phyloP scores from a whole-genome alignment of 1,139 yeast species.

The Zygosaccharomyces pseudobailii region DNA sequence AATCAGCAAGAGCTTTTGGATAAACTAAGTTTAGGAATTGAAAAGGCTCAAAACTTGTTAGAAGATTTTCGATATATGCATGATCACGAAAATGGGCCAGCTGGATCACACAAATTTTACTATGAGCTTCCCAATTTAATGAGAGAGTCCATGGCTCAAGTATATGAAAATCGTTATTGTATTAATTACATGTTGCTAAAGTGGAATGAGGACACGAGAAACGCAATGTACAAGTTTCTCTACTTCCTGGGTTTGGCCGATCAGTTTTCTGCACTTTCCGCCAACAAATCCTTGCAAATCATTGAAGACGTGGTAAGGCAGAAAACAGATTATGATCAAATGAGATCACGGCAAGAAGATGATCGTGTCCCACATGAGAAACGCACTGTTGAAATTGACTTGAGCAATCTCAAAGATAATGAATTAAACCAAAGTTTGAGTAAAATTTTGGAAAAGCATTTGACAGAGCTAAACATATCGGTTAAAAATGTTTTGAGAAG shows the following conservation, averaged over 20 bases:
- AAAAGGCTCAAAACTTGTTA: conserved; percentile 38
- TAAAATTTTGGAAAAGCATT: conserved; percentile 48
- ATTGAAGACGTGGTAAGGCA: conserved; percentile 24
- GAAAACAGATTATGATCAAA: conserved; percentile 7
- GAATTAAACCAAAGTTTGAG: conserved; percentile 25
- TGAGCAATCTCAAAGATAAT: conserved; percentile 12
- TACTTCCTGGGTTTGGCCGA: conserved; percentile 55
- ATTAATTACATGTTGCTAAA: conserved; percentile 71
- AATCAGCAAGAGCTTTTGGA: conserved; percentile 16
- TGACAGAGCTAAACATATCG: conserved; percentile 39
- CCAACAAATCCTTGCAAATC: conserved; percentile 23
- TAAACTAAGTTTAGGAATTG: conserved; percentile 27
- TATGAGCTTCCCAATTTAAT: conserved; percentile 20
- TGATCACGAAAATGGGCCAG: conserved; percentile 1
- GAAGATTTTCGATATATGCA: conserved; percentile 29
- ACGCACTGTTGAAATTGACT: conserved; percentile 15
- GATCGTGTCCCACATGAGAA: conserved; percentile 5
- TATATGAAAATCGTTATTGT: conserved; percentile 71
- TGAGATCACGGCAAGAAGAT: conserved; percentile 11
- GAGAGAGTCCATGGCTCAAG: conserved; percentile 26
- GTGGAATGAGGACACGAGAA: conserved; percentile 71
- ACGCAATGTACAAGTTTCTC: conserved; percentile 57
- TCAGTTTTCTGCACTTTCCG: conserved; percentile 38
- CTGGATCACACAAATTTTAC: conserved; percentile 7
- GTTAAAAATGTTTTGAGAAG: conserved; percentile 49